Evolutionary conservation across 306 rosid species (phyloP).

Genomic region (Begonia peltatifolia): DNA sequence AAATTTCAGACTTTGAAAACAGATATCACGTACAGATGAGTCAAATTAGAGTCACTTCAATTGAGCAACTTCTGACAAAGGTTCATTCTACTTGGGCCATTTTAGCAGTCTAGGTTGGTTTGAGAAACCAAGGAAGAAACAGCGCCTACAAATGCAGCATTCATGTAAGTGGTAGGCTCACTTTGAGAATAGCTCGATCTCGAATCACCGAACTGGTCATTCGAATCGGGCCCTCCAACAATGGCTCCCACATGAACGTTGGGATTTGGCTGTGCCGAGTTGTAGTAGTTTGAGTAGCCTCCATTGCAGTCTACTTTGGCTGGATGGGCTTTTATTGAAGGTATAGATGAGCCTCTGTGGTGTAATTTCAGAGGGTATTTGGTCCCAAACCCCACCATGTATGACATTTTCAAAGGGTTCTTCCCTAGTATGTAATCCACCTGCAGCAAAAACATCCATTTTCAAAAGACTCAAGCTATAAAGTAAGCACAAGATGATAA

Average conservation of each 20-base stretch:
- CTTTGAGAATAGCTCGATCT: constrained; percentile 65
- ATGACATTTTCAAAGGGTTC: constrained; percentile 59
- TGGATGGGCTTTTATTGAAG: constrained; percentile 34
- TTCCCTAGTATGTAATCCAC: constrained; percentile 75
- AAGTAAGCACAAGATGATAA: too few species aligned
- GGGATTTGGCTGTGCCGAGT: constrained; percentile 46
- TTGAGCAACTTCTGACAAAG: neutral
- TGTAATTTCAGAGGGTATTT: constrained; percentile 55
- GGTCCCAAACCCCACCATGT: constrained; percentile 73
- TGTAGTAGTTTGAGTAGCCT: constrained; percentile 32
- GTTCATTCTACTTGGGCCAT: too few species aligned
- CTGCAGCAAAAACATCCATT: constrained; percentile 11
- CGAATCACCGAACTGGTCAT: constrained; percentile 44
- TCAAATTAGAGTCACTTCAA: too few species aligned
- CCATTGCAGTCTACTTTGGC: constrained; percentile 51
- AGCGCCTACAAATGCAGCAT: constrained; percentile 74
- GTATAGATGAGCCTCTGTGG: constrained; percentile 81
- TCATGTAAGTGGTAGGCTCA: constrained; percentile 67
- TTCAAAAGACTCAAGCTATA: too few species aligned
- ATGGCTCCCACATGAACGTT: constrained; percentile 61
- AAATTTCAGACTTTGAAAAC: too few species aligned
- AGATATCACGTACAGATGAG: too few species aligned
- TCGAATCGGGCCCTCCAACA: constrained; percentile 68
- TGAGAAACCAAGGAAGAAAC: constrained; percentile 38
- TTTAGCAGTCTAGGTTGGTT: neutral